Conservation (phyloP, 192 early-diverging fungal genomes). For the Coemansia sp. region DNA sequence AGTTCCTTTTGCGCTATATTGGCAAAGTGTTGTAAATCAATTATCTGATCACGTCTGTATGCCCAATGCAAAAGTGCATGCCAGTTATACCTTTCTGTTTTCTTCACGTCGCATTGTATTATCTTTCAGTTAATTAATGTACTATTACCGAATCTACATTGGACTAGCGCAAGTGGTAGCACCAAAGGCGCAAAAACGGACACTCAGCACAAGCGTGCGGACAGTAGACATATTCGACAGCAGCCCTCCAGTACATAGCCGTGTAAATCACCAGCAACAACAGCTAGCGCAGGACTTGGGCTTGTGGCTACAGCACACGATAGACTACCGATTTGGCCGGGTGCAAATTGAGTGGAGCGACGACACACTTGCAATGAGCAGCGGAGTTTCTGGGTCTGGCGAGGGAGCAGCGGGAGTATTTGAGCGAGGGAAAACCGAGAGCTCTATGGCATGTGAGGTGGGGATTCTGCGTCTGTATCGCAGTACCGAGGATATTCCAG, state of each 20-base stretch:
- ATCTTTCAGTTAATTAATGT: neutral
- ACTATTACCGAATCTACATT: constrained; percentile 11
- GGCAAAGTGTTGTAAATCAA: neutral
- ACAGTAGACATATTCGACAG: neutral
- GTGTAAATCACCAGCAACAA: constrained; percentile 1
- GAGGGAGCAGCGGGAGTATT: constrained; percentile 13
- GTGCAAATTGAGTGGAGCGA: constrained; percentile 43
- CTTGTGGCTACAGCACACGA: neutral
- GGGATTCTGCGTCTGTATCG: constrained; percentile 38
- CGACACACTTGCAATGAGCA: neutral
- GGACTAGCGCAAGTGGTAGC: neutral
- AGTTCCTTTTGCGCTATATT: no score
- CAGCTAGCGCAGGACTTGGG: constrained; percentile 9
- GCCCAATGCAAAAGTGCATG: neutral
- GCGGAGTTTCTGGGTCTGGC: neutral
- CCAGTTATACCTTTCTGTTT: neutral
- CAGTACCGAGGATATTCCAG: constrained; percentile 1
- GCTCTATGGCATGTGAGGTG: constrained; percentile 14
- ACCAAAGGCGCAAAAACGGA: neutral
- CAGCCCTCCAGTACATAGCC: neutral
- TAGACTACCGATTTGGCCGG: constrained; percentile 35
- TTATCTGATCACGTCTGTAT: neutral
- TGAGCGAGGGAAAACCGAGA: constrained; percentile 4
- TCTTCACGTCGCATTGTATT: neutral
- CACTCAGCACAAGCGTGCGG: neutral